phyloP scores from a whole-genome alignment of 163 green algal species.

The Smithsoniella earleae region DNA sequence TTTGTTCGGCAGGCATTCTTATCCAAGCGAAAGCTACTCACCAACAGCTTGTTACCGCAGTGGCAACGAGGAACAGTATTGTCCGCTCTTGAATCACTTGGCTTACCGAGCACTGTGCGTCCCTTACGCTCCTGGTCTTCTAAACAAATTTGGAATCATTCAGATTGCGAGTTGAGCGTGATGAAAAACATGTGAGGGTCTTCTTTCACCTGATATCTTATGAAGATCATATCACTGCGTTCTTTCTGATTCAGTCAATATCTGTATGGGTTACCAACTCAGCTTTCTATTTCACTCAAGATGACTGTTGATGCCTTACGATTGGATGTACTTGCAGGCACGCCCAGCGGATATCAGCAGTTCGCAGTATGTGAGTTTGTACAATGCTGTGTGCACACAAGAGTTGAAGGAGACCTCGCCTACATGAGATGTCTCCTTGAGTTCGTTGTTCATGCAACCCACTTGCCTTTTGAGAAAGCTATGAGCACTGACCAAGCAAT shows the following conservation, averaged over 20 bases:
- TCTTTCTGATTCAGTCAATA: constrained; percentile 27
- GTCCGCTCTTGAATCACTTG: not conserved
- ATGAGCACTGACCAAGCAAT: too few species aligned
- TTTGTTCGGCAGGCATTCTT: constrained; percentile 35
- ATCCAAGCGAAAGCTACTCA: constrained; percentile 10
- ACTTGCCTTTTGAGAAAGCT: too few species aligned
- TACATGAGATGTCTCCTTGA: too few species aligned
- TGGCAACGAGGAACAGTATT: not conserved
- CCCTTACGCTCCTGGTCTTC: not conserved
- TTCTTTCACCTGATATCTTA: constrained; percentile 21
- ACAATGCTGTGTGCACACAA: constrained; percentile 19
- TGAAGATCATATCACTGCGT: constrained; percentile 22
- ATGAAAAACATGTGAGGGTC: constrained; percentile 27
- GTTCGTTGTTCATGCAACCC: too few species aligned
- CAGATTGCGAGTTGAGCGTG: not conserved
- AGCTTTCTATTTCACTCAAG: too few species aligned
- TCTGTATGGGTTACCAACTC: too few species aligned
- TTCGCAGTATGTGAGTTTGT: constrained; percentile 1
- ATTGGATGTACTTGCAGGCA: too few species aligned
- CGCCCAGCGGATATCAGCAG: constrained; percentile 12
- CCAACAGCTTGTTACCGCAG: constrained; percentile 1
- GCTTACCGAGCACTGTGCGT: not conserved
- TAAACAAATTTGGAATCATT: constrained; percentile 16
- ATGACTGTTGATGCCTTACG: too few species aligned
- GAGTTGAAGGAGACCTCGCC: too few species aligned